Conservation (phyloP, 768 basidiomycete species). For the Tulasnella sp. region DNA sequence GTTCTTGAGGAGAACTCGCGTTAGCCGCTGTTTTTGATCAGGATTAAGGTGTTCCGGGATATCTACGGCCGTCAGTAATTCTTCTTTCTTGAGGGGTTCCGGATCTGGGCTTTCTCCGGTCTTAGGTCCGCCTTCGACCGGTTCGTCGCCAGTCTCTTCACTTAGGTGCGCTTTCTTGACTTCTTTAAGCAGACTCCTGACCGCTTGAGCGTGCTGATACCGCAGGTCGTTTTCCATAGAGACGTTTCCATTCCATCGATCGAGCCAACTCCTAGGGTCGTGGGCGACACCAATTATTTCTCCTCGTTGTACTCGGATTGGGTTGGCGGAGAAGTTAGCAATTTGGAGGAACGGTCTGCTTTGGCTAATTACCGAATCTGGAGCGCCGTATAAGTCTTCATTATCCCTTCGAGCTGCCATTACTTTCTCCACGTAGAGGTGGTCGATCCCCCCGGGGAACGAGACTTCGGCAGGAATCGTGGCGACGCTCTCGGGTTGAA, state of each 20-base stretch:
- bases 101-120: conserved; percentile 41
- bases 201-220: not conserved
- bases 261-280: not conserved
- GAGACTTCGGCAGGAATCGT: not conserved
- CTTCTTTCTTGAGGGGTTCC: conserved; percentile 3
- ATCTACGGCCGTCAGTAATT: conserved; percentile 36
- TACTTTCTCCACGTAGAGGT: not conserved
- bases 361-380: not conserved
- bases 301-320: not conserved
- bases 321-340: conserved; percentile 1
- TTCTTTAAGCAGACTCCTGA: not conserved
- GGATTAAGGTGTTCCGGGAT: conserved; percentile 37
- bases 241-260: not conserved
- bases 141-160: conserved; percentile 35
- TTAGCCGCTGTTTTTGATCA: conserved; percentile 32
- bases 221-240: not conserved
- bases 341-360: not conserved
- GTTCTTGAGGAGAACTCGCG: conserved; percentile 36
- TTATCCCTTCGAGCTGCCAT: not conserved
- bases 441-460: conserved; percentile 1
- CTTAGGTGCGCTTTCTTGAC: not conserved
- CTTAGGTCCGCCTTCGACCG: conserved; percentile 44
- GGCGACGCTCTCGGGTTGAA: not conserved
- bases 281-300: not conserved
- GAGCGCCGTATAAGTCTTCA: not conserved